Conservation (phyloP, 1,139 yeast species). For the Trichomonascaceae sp. region DNA sequence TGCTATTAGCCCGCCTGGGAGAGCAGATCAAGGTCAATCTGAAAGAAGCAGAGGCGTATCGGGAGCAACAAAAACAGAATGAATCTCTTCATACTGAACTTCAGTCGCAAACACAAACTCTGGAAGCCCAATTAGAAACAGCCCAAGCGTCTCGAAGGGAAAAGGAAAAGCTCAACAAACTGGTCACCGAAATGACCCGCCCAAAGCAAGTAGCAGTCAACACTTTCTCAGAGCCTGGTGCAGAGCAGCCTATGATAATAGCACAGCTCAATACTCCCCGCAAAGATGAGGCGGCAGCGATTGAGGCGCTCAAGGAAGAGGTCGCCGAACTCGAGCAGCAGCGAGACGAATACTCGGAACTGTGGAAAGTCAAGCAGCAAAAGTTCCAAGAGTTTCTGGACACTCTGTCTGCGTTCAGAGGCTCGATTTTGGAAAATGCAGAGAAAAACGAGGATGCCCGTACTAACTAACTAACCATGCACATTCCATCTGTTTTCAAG, state of each 20-base stretch:
- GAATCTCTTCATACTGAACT: slow-evolving; percentile 10
- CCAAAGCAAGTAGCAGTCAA: slow-evolving; percentile 14
- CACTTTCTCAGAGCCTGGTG: slow-evolving; percentile 7
- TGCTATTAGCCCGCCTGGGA: slow-evolving; percentile 15
- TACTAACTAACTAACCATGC: too few relatives aligned
- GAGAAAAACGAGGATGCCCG: slow-evolving; percentile 5
- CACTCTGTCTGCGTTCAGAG: slow-evolving; percentile 14
- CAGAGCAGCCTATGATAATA: slow-evolving; percentile 10
- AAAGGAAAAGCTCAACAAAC: slow-evolving; percentile 17
- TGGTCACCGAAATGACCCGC: slow-evolving; percentile 16
- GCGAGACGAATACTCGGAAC: slow-evolving; percentile 11
- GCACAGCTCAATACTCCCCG: slow-evolving; percentile 17
- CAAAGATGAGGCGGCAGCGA: slow-evolving; percentile 13
- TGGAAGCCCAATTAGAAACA: slow-evolving; percentile 13
- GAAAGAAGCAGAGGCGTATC: slow-evolving; percentile 14
- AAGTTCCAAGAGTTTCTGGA: slow-evolving; percentile 15
- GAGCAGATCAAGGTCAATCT: slow-evolving; percentile 17
- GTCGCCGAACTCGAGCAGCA: slow-evolving; percentile 18
- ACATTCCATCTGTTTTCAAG: too few relatives aligned
- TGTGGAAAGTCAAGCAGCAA: slow-evolving; percentile 16
- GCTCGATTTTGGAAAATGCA: slow-evolving; percentile 8
- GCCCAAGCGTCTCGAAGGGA: slow-evolving; percentile 17
- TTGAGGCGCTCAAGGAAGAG: slow-evolving; percentile 15
- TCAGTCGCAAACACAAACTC: slow-evolving; percentile 11
- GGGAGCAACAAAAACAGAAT: slow-evolving; percentile 10